Evolutionary conservation across 163 green algal species (phyloP), one percentile per base, ranked within the genome.

Genomic region (Prototheca wickerhamii): DNA sequence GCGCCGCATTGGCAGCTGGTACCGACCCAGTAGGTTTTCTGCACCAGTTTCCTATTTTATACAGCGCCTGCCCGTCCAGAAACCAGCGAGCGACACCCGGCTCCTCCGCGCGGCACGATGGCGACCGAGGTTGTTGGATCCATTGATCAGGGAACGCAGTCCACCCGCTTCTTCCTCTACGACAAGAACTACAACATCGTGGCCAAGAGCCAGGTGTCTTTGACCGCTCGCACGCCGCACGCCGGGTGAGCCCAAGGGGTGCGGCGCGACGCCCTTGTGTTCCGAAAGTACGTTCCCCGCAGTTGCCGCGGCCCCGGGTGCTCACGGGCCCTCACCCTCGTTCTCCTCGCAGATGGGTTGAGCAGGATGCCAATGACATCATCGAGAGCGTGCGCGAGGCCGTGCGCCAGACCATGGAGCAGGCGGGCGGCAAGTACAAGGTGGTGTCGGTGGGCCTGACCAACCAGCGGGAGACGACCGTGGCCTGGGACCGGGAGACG

Each of bases 391-490:
- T 90, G 2, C 34, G 82, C 25, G 50, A 71, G 42, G 95, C 86
- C 66, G 83, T 97, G 0, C 44, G 74, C 28, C 61, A 65, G 37
- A 75, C 82, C 0, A 40, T 96, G 30, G 56, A 61, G 18, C 34
- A 42, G 23, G 82, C 75, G 20, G 7, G 23, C 4, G 18, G 57
- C 29, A 26, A 63, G 49, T 21, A 70, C 42, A 28, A 70, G 1
- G 71, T 95, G 2, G 54, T 66, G 34, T 80, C 65, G 2, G 53
- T 96, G 0, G 92, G 92, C 56, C 91, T 98, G 54, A 95, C 92
- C 18, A 98, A 97, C 68, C 93, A 99, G 80, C 77, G 93, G 2
- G 78, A 87, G 58, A 99, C 93, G 0, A 96, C 87, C 3, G 52
- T 98, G 23, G 82, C 91, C 37, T 99, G 93, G 93, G 77, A 89